Conservation (phyloP, 495 filamentous ascomycete genomes). For the Podospora australis region DNA sequence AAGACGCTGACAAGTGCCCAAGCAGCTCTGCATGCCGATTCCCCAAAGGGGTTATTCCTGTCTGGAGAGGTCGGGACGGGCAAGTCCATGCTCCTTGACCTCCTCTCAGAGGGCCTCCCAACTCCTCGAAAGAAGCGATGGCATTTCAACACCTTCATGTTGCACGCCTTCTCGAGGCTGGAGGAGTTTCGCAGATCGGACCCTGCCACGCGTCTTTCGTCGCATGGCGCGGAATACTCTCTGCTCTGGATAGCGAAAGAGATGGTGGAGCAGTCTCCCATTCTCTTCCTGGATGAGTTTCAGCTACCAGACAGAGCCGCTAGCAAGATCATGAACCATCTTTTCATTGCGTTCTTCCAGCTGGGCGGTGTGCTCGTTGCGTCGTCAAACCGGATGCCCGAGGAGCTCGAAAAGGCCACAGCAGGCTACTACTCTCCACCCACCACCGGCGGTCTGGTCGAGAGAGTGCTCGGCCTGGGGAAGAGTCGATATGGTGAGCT, state of each 20-base stretch:
- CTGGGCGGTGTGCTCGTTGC: slow-evolving; percentile 66
- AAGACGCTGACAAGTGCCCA: slow-evolving; percentile 55
- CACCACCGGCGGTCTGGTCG: slow-evolving; percentile 41
- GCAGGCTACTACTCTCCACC: slow-evolving; percentile 53
- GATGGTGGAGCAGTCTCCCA: slow-evolving; percentile 57
- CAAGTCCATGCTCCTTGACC: slow-evolving; percentile 64
- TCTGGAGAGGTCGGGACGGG: slow-evolving; percentile 68
- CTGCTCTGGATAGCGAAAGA: slow-evolving; percentile 62
- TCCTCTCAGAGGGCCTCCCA: slow-evolving; percentile 62
- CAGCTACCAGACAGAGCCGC: slow-evolving; percentile 64
- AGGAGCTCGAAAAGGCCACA: slow-evolving; percentile 62
- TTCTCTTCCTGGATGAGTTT: slow-evolving; percentile 69
- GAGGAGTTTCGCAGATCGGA: slow-evolving; percentile 48
- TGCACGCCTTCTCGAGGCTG: slow-evolving; percentile 56
- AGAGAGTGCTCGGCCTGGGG: slow-evolving; percentile 34
- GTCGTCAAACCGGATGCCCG: slow-evolving; percentile 67
- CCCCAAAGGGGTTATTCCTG: slow-evolving; percentile 59
- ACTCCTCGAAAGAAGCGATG: slow-evolving; percentile 59
- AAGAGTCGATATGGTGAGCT: slow-evolving; percentile 25
- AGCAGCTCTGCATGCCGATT: slow-evolving; percentile 53
- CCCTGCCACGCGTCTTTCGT: slow-evolving; percentile 11
- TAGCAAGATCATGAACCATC: slow-evolving; percentile 61
- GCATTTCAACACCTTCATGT: slow-evolving; percentile 74
- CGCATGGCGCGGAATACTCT: slow-evolving; percentile 48
- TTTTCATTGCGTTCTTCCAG: slow-evolving; percentile 67